phyloP scores from a whole-genome alignment of 148 eudicot genomes.

The Cornus florida region DNA sequence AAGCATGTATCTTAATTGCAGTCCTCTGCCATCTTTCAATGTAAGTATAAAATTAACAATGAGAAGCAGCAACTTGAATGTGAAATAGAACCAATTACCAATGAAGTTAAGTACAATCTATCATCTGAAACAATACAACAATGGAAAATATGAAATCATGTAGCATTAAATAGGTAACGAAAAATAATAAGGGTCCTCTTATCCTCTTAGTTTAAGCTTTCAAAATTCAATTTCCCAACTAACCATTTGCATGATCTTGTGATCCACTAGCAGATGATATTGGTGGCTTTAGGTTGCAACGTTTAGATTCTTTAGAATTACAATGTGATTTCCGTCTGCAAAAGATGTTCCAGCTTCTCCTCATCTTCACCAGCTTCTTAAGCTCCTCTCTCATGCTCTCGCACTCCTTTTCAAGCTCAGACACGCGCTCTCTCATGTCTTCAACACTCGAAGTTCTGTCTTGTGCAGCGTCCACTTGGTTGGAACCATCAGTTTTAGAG shows the following conservation, averaged over 20 bases:
- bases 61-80: background rate
- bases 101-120: background rate
- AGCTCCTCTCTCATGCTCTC: conserved; percentile 28
- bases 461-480: background rate
- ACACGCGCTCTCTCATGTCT: conserved; percentile 26
- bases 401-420: conserved; percentile 36
- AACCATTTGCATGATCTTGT: background rate
- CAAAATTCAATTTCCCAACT: background rate
- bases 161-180: background rate
- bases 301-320: background rate
- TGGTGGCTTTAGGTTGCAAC: background rate
- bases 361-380: conserved; percentile 22
- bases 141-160: background rate
- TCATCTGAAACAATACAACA: background rate
- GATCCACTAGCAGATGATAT: background rate
- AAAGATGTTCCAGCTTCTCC: conserved; percentile 30
- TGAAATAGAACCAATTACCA: background rate
- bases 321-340: conserved; percentile 17
- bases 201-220: background rate
- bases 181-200: background rate
- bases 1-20: background rate
- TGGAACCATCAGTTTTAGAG: conserved; percentile 5
- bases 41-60: background rate
- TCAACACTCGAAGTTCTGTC: conserved; percentile 8
- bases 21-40: background rate